Percentiles rank a stretch among this genome's conserved stretches.
These are phyloP conservation scores for Neckera pumila DNA, from an alignment of 225 moss, liverwort and hornwort genomes.

Conservation along the genomic window DNA sequence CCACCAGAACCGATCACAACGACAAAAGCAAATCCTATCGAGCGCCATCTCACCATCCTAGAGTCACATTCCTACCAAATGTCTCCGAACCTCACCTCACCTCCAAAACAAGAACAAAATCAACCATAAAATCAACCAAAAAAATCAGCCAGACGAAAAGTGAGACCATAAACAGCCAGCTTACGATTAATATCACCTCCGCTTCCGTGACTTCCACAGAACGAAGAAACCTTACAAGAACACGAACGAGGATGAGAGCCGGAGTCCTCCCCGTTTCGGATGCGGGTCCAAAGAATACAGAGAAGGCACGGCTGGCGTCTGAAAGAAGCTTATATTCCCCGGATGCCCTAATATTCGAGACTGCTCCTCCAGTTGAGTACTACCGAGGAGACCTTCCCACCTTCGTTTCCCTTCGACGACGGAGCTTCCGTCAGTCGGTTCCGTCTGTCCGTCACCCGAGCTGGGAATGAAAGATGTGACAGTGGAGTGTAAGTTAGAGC, in stretches of 20 bases:
- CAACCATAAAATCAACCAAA: background rate
- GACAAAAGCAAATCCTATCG: background rate
- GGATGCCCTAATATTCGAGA: constrained; percentile 10
- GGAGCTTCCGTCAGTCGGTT: background rate
- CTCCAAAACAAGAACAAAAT: background rate
- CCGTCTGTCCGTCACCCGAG: background rate
- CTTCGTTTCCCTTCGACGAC: background rate
- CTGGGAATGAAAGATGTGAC: background rate
- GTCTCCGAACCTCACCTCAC: background rate
- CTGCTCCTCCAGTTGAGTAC: background rate
- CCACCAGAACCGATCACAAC: background rate
- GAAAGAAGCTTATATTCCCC: background rate
- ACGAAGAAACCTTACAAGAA: background rate
- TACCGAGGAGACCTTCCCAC: background rate
- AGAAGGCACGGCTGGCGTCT: background rate
- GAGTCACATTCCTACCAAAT: background rate
- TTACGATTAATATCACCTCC: background rate
- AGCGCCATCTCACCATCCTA: background rate
- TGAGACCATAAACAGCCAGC: background rate
- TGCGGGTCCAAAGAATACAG: background rate
- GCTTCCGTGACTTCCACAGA: background rate
- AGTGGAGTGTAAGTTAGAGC: background rate
- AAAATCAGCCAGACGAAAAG: background rate
- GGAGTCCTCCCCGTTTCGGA: background rate
- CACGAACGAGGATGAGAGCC: background rate